These are phyloP conservation scores for Dysphania ambrosioides DNA, from an alignment of 148 eudicot species.

Conservation along the genomic window DNA sequence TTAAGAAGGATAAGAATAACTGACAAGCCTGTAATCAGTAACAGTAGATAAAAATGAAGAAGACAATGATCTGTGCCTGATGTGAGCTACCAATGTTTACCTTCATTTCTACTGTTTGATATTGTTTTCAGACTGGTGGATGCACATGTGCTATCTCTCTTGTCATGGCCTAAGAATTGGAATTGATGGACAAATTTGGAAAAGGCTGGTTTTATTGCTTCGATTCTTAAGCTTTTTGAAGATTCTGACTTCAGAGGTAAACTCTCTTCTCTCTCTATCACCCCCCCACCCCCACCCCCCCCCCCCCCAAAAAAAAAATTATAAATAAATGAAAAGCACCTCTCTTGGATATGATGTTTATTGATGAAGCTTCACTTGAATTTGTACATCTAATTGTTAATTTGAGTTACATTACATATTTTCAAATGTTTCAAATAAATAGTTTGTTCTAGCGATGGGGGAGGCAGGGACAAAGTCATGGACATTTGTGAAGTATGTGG, in stretches of 20 bases:
- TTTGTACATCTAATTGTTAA: background rate
- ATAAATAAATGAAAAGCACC: no score
- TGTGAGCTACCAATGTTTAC: background rate
- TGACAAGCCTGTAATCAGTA: background rate
- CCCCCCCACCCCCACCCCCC: no score
- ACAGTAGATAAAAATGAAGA: background rate
- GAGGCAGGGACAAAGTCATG: background rate
- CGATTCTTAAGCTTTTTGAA: background rate
- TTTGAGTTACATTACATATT: no score
- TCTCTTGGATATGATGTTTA: no score
- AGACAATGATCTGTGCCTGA: background rate
- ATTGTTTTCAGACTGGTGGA: background rate
- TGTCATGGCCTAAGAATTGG: no score
- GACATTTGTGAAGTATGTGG: background rate
- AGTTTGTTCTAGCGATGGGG: no score
- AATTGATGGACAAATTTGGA: no score
- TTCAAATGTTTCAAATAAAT: no score
- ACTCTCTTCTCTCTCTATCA: background rate
- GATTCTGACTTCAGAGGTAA: background rate
- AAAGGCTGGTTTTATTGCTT: background rate
- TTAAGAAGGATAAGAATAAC: conserved; percentile 17
- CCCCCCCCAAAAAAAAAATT: no score
- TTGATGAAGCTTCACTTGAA: no score
- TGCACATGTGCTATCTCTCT: no score
- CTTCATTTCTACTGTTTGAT: background rate